A percentile compares a stretch with the other conserved stretches of the same genome.
Conservation (phyloP, 2,329 filamentous ascomycete genomes). For the Clonostachys rosea region DNA sequence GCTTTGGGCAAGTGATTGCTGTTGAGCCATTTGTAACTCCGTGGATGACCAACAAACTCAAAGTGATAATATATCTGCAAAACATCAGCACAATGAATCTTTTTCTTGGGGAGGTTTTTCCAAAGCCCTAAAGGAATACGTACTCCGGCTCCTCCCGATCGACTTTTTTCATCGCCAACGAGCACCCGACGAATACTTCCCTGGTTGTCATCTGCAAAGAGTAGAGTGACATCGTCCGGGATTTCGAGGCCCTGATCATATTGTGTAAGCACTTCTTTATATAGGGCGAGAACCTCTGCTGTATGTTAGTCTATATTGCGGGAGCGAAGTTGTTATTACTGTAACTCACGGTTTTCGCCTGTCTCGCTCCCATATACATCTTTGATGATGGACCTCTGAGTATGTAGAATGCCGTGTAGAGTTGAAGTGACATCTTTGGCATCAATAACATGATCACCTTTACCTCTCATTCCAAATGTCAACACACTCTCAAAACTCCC, state of each 20-base stretch:
- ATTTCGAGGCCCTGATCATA: constrained; percentile 48
- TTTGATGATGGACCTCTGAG: constrained; percentile 5
- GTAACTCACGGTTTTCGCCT: background rate
- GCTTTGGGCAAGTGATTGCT: constrained; percentile 39
- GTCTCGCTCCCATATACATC: constrained; percentile 3
- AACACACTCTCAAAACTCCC: constrained; percentile 57
- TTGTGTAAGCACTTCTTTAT: constrained; percentile 58
- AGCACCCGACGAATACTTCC: constrained; percentile 54
- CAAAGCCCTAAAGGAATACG: background rate
- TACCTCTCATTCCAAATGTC: constrained; percentile 51
- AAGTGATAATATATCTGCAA: constrained; percentile 41
- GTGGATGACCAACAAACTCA: constrained; percentile 26
- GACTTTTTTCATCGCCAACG: constrained; percentile 42
- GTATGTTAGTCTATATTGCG: constrained; percentile 13
- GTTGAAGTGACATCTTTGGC: background rate
- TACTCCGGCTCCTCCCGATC: constrained; percentile 53
- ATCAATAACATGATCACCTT: constrained; percentile 36
- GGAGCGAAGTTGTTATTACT: constrained; percentile 7
- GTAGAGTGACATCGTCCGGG: constrained; percentile 53
- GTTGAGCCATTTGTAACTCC: constrained; percentile 42
- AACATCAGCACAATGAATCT: background rate
- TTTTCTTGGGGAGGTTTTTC: background rate
- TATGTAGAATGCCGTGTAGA: constrained; percentile 3
- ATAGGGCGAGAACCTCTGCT: constrained; percentile 33
- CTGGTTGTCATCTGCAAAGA: constrained; percentile 59